Base-by-base conservation (phyloP, 345 rosid species). In the Hibiscus tridactylites region DNA sequence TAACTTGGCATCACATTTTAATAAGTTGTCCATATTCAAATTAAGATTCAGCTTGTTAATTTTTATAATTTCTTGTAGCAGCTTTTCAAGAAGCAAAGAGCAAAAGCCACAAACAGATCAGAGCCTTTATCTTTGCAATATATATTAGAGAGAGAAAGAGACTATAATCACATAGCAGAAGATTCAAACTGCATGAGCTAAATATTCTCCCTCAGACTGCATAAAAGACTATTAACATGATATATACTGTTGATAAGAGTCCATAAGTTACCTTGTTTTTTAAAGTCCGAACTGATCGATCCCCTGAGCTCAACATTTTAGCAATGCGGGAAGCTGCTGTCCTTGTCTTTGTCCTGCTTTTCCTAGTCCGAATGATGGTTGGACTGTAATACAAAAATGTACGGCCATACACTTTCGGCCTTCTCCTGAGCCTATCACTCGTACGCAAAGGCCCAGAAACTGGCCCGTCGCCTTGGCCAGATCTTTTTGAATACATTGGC, bases 281-380 rank as follows among this genome's bases (percentile, higher is more conserved):
- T 52, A 96, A 71, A 54, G 81, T 79, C 71, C 92, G 85, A 21
- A 79, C 76, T 2, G 85, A 73, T 6, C 84, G 86, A 75, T 88
- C 87, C 71, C 93, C 91, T 17, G 88, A 84, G 62, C 85, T 79
- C 73, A 95, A 68, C 85, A 92, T 85, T 83, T 88, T 91, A 47
- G 99, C 98, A 71, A 96, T 90, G 78, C 85, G 90, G 15, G 98
- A 91, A 65, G 99, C 99, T 26, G 96, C 90, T 2, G 98, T 89
- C 85, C 99, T 92, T 10, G 90, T 79, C 83, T 86, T 92, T 46
- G 97, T 80, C 85, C 86, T 95, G 76, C 81, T 78, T 86, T 91
- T 92, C 86, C 87, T 86, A 70, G 81, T 46, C 15, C 85, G 97
- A 17, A 83, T 70, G 19, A 82, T 78, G 68, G 81, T 85, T 31